Conservation (phyloP, 805 yeast genomes). For the Pachysolen tannophilus region DNA sequence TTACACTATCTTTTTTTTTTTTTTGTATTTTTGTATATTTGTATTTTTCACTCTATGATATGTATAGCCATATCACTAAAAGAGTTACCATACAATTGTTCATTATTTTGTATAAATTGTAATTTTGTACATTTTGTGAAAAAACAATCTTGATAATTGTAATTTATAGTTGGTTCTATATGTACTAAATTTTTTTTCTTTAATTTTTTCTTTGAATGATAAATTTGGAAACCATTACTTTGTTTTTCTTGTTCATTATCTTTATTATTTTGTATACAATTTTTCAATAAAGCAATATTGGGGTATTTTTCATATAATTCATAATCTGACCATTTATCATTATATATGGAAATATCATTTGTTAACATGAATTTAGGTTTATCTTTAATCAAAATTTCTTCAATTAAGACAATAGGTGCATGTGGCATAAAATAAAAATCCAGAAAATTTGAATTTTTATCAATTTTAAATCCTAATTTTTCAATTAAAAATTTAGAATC, state of each 20-base stretch:
- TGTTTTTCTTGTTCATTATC: not conserved
- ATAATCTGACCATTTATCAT: conserved; percentile 16
- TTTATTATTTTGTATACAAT: not conserved
- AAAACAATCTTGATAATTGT: conserved; percentile 15
- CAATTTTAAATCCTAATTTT: conserved; percentile 6
- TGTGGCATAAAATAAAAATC: conserved; percentile 28
- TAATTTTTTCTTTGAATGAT: conserved; percentile 1
- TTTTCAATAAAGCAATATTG: conserved; percentile 14
- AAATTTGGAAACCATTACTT: not conserved
- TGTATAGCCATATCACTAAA: conserved; percentile 19
- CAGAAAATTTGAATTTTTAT: not conserved
- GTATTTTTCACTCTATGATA: not conserved
- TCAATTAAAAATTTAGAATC: conserved; percentile 16
- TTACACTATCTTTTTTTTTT: no score
- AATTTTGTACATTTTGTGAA: conserved; percentile 13
- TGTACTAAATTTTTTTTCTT: conserved; percentile 12
- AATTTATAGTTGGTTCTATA: conserved; percentile 16
- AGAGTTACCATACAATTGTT: conserved; percentile 15
- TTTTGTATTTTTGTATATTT: no score
- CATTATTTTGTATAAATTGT: conserved; percentile 5
- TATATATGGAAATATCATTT: conserved; percentile 23
- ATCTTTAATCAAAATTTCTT: conserved; percentile 12
- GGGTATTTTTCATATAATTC: conserved; percentile 22
- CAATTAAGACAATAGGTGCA: conserved; percentile 22
- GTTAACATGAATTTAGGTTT: conserved; percentile 20